Evolutionary conservation across 2,329 filamentous ascomycete species (phyloP).

Genomic region (Helotiales sp.): DNA sequence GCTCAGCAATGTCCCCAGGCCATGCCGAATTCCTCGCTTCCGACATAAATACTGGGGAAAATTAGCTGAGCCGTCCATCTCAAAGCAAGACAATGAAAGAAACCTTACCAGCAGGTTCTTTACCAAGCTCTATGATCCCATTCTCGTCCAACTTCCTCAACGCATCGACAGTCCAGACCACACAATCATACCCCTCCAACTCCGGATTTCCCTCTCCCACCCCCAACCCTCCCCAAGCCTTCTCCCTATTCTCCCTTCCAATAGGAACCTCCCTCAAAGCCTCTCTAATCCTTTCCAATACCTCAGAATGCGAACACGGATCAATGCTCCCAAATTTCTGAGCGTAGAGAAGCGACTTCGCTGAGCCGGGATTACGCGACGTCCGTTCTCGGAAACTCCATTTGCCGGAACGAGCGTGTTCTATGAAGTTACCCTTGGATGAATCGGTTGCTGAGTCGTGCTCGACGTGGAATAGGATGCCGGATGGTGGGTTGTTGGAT

Average conservation of each 20-base stretch:
- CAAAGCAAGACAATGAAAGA: no score
- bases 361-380: not conserved
- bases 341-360: not conserved
- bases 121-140: constrained; percentile 23
- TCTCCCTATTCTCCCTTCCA: constrained; percentile 25
- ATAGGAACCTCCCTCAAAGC: constrained; percentile 29
- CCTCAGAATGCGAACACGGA: constrained; percentile 19
- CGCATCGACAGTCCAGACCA: constrained; percentile 35
- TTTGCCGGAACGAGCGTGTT: constrained; percentile 26
- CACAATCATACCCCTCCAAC: constrained; percentile 35
- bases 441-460: constrained; percentile 2
- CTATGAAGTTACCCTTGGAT: constrained; percentile 19
- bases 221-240: constrained; percentile 7
- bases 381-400: constrained; percentile 18
- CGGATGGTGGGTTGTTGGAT: constrained; percentile 32
- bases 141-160: constrained; percentile 20
- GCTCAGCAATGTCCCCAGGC: not conserved
- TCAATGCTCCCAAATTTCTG: constrained; percentile 25
- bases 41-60: not conserved
- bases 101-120: not conserved
- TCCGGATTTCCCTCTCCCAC: constrained; percentile 29
- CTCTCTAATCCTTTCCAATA: constrained; percentile 21
- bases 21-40: not conserved
- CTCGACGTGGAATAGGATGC: constrained; percentile 26
- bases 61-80: not conserved